Evolutionary conservation across 116 monocot genomes (phyloP), one percentile per base, ranked within the genome.

Genomic region (Iris pallida): DNA sequence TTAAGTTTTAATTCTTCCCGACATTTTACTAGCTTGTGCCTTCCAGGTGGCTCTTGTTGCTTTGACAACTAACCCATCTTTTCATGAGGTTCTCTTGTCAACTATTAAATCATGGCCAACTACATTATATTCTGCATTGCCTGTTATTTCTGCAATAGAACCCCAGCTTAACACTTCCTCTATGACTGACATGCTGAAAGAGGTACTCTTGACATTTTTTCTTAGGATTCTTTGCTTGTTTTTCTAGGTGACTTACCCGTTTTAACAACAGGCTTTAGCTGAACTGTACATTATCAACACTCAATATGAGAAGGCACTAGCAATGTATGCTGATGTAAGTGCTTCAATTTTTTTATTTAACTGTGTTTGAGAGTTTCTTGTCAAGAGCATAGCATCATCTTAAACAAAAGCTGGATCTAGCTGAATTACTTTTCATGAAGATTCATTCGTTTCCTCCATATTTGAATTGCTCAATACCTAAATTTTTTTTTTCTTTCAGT

Each of bases 101-200:
- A 90, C 82, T 84, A 74, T 98, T 48, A 92, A 87, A 75, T 75
- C 80, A 40, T 98, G 98, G 98, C 84, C 98, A 11, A 61, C 77
- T 61, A 73, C 74, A 13, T 74, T 93, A 78, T 98, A 90, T 73
- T 92, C 93, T 52, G 79, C 78, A 45, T 80, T 84, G 64, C 88
- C 90, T 67, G 90, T 98, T 68, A 88, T 98, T 70, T 92, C 98
- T 80, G 93, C 93, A 10, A 93, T 98, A 53, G 98, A 98, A 74
- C 85, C 98, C 61, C 90, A 98, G 72, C 77, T 98, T 51, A 82
- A 82, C 68, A 71, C 87, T 58, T 81, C 88, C 42, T 93, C 90
- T 4, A 83, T 80, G 80, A 93, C 93, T 56, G 88, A 90, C 56
- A 62, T 61, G 63, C 73, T 98, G 41, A 98, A 93, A 83, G 98